Evolutionary conservation across 202 grass and related monocot species (phyloP).

Genomic region (Thinopyrum obtusiflorum): DNA sequence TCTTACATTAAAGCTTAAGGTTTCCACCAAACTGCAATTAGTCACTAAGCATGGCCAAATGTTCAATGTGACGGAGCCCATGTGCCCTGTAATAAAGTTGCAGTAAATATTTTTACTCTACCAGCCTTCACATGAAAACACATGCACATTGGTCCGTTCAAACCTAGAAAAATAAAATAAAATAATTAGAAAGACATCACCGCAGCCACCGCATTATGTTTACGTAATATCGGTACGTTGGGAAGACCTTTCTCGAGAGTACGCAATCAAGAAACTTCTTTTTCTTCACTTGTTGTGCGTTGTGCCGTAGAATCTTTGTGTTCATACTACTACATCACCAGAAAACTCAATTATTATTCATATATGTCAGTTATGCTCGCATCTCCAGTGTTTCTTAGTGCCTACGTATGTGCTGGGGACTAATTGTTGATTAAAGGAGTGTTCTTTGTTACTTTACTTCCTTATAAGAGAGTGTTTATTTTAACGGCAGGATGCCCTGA

Average conservation of each 20-base stretch:
- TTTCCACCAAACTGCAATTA: not conserved
- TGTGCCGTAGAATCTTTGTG: slow-evolving; percentile 29
- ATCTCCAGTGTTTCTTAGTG: not conserved
- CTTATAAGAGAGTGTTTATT: not conserved
- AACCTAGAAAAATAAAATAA: not conserved
- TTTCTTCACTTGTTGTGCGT: not conserved
- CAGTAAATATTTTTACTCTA: not conserved
- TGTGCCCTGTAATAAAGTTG: not conserved
- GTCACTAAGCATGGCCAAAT: not conserved
- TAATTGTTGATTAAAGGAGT: not conserved
- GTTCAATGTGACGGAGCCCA: not conserved
- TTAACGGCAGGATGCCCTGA: not conserved
- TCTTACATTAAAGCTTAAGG: not conserved
- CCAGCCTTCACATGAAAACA: not conserved
- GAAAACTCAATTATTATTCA: not conserved
- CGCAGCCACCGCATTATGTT: slow-evolving; percentile 11
- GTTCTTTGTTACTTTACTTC: not conserved
- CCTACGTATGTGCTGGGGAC: not conserved
- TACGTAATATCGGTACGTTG: not conserved
- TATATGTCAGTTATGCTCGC: not conserved
- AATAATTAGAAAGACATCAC: not conserved
- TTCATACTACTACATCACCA: slow-evolving; percentile 24
- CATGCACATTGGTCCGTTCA: slow-evolving; percentile 29
- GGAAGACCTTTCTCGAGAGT: slow-evolving; percentile 25
- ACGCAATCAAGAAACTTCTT: not conserved